Base-by-base conservation (phyloP, 2,329 filamentous ascomycete genomes). In the Eutypa lata region DNA sequence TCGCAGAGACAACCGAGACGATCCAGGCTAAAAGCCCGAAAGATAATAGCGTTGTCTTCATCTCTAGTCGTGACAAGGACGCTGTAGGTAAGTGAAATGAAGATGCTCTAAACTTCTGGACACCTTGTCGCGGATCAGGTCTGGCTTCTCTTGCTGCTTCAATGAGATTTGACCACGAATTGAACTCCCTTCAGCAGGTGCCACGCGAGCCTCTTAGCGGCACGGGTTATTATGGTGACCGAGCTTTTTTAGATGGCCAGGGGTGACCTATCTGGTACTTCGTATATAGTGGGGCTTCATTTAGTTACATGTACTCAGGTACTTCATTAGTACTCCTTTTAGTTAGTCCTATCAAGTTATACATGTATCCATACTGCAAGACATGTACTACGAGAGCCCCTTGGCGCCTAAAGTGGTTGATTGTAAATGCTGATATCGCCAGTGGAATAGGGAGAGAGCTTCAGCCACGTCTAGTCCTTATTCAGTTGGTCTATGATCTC, bases 1-100 rank as follows among this genome's bases (percentile, higher is more conserved):
- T 99, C 37, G 91, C 91, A 50, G 89, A 86, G 50, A 87, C 88
- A 55, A 88, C 77, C 55, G 88, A 86, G 53, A 85, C 75, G 59
- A 90, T 73, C 66, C 81, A 84, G 76, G 88, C 88, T 71, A 95
- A 69, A 50, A 94, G 80, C 76, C 87, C 84, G 63, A 82, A 77
- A 50, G 84, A 74, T 56, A 89, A 65, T 59, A 80, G 72, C 57
- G 79, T 75, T 60, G 87, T 71, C 75, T 83, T 88, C 89, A 92
- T 92, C 48, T 66, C 79, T 31, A 31, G 26, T 10, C 26, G 26
- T 31, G 10, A 10, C 26, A 31, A 31, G 26, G 47, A 18, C 47
- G 42, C 16, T n/a, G 52, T 55, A 55, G 58, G 53, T 59, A 22
- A 7, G 26, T 31, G 26, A 31, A 10, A 31, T 42, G 38, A 42